Conservation (phyloP, 331 rosid genomes). For the Rosa hybrid region DNA sequence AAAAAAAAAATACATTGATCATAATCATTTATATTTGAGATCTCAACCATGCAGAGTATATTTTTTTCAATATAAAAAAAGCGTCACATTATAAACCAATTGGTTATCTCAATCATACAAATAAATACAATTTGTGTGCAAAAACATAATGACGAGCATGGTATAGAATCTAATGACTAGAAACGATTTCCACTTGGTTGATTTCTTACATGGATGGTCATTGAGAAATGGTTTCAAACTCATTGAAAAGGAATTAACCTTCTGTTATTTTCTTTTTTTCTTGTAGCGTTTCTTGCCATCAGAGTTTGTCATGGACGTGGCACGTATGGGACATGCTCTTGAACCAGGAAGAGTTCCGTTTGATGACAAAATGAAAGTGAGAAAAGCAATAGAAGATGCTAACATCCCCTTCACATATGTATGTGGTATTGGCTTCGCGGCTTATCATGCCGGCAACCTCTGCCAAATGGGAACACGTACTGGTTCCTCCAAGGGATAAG, state of each 20-base stretch:
- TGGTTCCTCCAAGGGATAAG: constrained; percentile 68
- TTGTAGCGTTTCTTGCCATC: constrained; percentile 80
- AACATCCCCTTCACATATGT: constrained; percentile 74
- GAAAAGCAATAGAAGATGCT: constrained; percentile 78
- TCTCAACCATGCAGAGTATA: too few relatives aligned
- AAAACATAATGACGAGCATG: too few relatives aligned
- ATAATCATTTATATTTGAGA: too few relatives aligned
- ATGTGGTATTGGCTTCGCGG: constrained; percentile 76
- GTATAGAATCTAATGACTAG: too few relatives aligned
- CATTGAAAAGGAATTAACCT: not conserved
- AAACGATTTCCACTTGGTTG: too few relatives aligned
- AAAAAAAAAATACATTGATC: too few relatives aligned
- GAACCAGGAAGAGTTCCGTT: constrained; percentile 85
- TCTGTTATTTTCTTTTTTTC: not conserved
- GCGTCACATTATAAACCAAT: too few relatives aligned
- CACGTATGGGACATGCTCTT: constrained; percentile 68
- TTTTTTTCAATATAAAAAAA: too few relatives aligned
- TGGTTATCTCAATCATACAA: too few relatives aligned
- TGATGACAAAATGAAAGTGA: constrained; percentile 69
- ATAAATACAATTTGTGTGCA: too few relatives aligned
- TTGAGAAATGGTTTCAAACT: not conserved
- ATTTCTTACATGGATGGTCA: too few relatives aligned
- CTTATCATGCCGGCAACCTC: constrained; percentile 68
- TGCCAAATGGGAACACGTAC: constrained; percentile 53
- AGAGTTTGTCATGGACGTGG: constrained; percentile 79